phyloP scores from a whole-genome alignment of 345 rosid genomes.

The Turnera subulata region DNA sequence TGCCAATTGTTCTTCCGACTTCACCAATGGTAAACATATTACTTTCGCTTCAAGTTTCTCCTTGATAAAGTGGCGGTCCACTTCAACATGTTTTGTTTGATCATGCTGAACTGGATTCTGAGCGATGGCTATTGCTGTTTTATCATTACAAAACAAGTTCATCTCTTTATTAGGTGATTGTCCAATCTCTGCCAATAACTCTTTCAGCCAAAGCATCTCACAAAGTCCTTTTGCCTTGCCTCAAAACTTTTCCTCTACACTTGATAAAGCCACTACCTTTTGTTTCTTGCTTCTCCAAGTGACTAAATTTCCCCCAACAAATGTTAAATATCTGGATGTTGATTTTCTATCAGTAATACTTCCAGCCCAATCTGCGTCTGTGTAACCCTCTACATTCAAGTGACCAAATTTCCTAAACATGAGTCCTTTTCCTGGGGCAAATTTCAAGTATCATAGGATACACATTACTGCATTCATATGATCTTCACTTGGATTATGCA shows the following conservation, averaged over 20 bases:
- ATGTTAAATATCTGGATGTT: background rate
- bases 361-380: background rate
- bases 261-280: background rate
- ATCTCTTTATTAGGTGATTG: background rate
- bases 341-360: background rate
- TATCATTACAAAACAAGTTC: background rate
- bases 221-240: background rate
- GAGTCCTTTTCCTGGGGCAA: background rate
- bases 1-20: background rate
- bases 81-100: background rate
- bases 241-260: background rate
- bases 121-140: background rate
- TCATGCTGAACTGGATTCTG: background rate
- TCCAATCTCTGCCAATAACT: background rate
- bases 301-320: background rate
- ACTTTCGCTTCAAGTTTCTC: background rate
- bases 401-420: background rate
- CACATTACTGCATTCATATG: background rate
- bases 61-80: background rate
- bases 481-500: background rate
- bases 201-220: background rate
- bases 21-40: background rate
- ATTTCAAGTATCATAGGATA: background rate
- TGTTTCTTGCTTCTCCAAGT: background rate
- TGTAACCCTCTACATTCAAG: background rate